These are phyloP conservation scores for Cenchrus americanus DNA, from an alignment of 176 grass and related monocot species.

Conservation along the genomic window DNA sequence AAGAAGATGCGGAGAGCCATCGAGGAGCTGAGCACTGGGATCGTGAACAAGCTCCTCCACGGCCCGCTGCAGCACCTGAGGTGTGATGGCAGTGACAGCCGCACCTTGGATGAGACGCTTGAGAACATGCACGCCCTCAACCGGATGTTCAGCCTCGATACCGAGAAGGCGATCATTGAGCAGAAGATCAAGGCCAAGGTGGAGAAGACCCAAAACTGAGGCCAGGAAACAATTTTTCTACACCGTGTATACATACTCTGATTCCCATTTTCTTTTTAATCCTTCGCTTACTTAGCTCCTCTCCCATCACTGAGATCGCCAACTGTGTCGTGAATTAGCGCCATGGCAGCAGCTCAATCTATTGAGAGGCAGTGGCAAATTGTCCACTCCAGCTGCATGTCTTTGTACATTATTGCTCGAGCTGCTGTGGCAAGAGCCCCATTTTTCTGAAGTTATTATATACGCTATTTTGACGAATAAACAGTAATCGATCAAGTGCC, in stretches of 20 bases:
- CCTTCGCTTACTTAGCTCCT: slow-evolving; percentile 30
- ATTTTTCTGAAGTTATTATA: slow-evolving; percentile 40
- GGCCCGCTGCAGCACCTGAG: slow-evolving; percentile 90
- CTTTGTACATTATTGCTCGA: slow-evolving; percentile 35
- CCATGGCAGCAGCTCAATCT: slow-evolving; percentile 41
- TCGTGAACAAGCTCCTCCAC: slow-evolving; percentile 88
- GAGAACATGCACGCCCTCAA: slow-evolving; percentile 91
- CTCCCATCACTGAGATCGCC: slow-evolving; percentile 24
- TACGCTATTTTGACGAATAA: slow-evolving; percentile 35
- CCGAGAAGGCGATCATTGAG: slow-evolving; percentile 74
- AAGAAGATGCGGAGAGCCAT: slow-evolving; percentile 82
- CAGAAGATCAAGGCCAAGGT: slow-evolving; percentile 95
- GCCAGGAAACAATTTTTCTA: slow-evolving; percentile 22
- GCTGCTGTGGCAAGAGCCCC: slow-evolving; percentile 45
- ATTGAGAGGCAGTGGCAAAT: slow-evolving; percentile 31
- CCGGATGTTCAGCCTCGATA: slow-evolving; percentile 85
- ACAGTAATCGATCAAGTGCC: slow-evolving; percentile 34
- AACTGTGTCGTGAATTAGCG: slow-evolving; percentile 40
- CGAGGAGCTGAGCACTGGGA: slow-evolving; percentile 78
- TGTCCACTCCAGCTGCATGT: slow-evolving; percentile 24
- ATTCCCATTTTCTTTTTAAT: slow-evolving; percentile 44
- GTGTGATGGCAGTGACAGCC: slow-evolving; percentile 76
- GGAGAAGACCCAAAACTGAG: slow-evolving; percentile 81
- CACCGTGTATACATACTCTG: slow-evolving; percentile 48
- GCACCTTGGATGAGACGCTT: slow-evolving; percentile 76